Percentiles rank a stretch among this genome's conserved stretches.
These are phyloP conservation scores for Albifimbria verrucaria DNA, from an alignment of 2,329 filamentous ascomycete genomes.

Conservation along the genomic window DNA sequence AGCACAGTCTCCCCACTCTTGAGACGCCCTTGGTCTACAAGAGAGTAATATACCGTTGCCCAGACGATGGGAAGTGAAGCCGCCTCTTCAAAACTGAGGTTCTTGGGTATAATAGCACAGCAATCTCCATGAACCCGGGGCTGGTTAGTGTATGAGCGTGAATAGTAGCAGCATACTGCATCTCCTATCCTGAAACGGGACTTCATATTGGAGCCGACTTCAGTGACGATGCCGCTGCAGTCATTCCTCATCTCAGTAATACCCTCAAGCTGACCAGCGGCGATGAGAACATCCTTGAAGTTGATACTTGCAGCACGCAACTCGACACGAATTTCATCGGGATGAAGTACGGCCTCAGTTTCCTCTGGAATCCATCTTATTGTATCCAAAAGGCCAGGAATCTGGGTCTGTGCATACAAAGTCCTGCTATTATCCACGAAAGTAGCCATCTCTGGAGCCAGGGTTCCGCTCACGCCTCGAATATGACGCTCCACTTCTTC, in stretches of 20 bases:
- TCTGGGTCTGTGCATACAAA: too few species aligned
- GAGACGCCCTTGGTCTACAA: slow-evolving; percentile 27
- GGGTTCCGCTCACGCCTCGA: too few species aligned
- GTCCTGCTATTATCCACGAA: too few species aligned
- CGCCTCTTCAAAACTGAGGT: slow-evolving; percentile 30
- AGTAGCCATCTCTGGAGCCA: too few species aligned
- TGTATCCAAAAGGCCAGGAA: too few species aligned
- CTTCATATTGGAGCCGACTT: slow-evolving; percentile 23
- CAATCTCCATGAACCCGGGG: slow-evolving; percentile 10
- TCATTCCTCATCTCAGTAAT: slow-evolving; percentile 27
- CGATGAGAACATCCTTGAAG: slow-evolving; percentile 33
- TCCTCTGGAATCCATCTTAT: too few species aligned
- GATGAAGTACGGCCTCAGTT: too few species aligned
- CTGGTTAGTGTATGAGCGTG: slow-evolving; percentile 11
- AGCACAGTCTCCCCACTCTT: slow-evolving; percentile 25
- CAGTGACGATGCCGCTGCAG: slow-evolving; percentile 25
- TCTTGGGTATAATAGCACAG: slow-evolving; percentile 29
- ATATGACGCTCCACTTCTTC: too few species aligned
- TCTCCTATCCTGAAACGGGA: slow-evolving; percentile 17
- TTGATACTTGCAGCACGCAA: slow-evolving; percentile 19
- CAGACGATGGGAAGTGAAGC: slow-evolving; percentile 32
- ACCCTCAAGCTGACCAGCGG: slow-evolving; percentile 27
- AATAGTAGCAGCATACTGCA: slow-evolving; percentile 13
- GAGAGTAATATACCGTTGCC: slow-evolving; percentile 26
- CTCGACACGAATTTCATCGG: slow-evolving; percentile 12